Base-by-base conservation (phyloP, 768 basidiomycete species). In the Serendipita sp. region DNA sequence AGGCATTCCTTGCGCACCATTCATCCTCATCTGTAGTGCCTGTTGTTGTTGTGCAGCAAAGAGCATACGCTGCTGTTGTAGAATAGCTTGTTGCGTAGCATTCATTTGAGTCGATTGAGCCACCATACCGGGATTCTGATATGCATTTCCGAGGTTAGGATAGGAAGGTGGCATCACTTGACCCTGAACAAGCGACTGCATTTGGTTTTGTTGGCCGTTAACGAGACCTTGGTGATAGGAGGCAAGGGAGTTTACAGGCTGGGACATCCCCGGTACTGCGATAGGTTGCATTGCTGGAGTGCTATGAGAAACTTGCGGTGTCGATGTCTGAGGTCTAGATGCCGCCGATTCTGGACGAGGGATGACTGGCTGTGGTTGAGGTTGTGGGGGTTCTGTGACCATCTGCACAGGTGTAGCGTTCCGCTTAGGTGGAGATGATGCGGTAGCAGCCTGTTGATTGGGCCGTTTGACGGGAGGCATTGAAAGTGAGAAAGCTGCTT, bases 11-110 rank as follows among this genome's bases (percentile, higher is more conserved):
- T n/a, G 64, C 18, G n/a, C 35, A 32, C 45, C 38, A 38, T 16
- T 56, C 66, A 64, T 65, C 68, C 69, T 41, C 70, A 68, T 16
- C 67, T 10, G 63, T 45, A 45, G 68, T 58, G 37, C 30, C n/a
- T 51, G 48, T 51, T 18, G 18, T n/a, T 18, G n/a, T 51, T 51
- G 48, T 18, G 7, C 7, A n/a, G 5, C n/a, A 8, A 51, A 51
- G 7, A 51, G n/a, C 5, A 41, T 41, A 7, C 41, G 41, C n/a
- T 51, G 48, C n/a, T 51, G 48, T 18, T 32, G 48, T 5, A 18
- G 48, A 5, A 51, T 51, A 7, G 48, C 48, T 13, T 41, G 41
- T 41, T 41, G 41, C 13, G 41, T 13, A 5, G 41, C n/a, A 5
- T 5, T 32, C n/a, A 51, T 7, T 32, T 51, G 48, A 51, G 48